phyloP scores from a whole-genome alignment of 306 rosid genomes.

The Lotus japonicus region DNA sequence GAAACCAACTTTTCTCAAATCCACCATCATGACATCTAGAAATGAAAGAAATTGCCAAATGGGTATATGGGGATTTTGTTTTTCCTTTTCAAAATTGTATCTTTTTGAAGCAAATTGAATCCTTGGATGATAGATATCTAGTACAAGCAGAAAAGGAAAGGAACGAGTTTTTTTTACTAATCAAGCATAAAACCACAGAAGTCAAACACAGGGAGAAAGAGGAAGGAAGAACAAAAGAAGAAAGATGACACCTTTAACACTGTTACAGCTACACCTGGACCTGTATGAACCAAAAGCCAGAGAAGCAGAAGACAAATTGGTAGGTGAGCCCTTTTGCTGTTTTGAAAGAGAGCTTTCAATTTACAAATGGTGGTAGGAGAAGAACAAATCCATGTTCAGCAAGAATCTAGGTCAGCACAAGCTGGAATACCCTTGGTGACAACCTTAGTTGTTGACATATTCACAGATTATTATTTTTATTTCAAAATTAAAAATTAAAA shows the following conservation, averaged over 20 bases:
- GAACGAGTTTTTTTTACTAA: neutral
- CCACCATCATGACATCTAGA: constrained; percentile 31
- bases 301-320: neutral
- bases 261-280: constrained; percentile 6
- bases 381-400: constrained; percentile 12
- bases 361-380: neutral
- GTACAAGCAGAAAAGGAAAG: neutral
- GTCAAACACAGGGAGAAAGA: constrained; percentile 1
- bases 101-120: constrained; percentile 13
- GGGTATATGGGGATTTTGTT: neutral
- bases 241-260: constrained; percentile 32
- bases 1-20: constrained; percentile 30
- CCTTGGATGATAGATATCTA: constrained; percentile 22
- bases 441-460: constrained; percentile 30
- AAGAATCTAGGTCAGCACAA: constrained; percentile 35
- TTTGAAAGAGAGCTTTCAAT: too few relatives aligned
- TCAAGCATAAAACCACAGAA: neutral
- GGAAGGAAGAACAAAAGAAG: neutral
- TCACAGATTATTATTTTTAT: neutral
- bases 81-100: neutral
- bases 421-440: constrained; percentile 33
- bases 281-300: neutral
- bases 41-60: neutral
- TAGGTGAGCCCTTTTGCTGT: neutral
- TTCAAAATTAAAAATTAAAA: neutral